Evolutionary conservation across 768 basidiomycete species (phyloP).

Genomic region (Clitopilus passeckerianus): DNA sequence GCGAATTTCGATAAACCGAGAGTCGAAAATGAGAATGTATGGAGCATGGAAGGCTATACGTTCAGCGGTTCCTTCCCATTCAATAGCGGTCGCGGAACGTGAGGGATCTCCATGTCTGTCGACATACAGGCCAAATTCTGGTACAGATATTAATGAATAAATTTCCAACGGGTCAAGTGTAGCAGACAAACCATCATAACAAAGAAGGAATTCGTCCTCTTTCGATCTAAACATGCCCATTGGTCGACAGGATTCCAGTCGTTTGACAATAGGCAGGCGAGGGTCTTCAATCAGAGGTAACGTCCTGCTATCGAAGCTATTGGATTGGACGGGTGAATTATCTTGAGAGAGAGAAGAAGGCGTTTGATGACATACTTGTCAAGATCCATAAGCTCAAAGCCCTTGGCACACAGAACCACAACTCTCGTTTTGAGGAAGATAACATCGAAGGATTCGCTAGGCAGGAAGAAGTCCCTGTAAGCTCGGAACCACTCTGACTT

Average conservation of each 20-base stretch:
- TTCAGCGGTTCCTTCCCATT: slow-evolving; percentile 94
- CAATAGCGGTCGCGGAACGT: slow-evolving; percentile 69
- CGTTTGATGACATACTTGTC: slow-evolving; percentile 62
- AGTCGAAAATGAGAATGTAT: slow-evolving; percentile 86
- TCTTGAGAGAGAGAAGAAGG: background rate
- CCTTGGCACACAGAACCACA: slow-evolving; percentile 88
- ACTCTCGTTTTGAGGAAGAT: slow-evolving; percentile 93
- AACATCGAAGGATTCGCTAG: slow-evolving; percentile 85
- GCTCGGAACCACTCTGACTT: slow-evolving; percentile 94
- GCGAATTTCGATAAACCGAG: slow-evolving; percentile 89
- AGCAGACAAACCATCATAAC: slow-evolving; percentile 81
- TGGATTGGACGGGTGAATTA: background rate
- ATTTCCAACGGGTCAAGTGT: background rate
- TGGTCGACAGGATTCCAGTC: slow-evolving; percentile 82
- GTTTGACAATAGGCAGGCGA: slow-evolving; percentile 68
- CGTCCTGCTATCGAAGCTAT: slow-evolving; percentile 81
- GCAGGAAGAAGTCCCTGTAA: slow-evolving; percentile 92
- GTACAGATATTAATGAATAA: slow-evolving; percentile 3
- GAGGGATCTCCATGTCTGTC: slow-evolving; percentile 91
- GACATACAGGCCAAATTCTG: slow-evolving; percentile 93
- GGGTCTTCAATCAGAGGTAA: slow-evolving; percentile 77
- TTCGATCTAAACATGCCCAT: slow-evolving; percentile 93
- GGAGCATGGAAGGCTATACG: slow-evolving; percentile 89
- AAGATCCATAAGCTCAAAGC: slow-evolving; percentile 97
- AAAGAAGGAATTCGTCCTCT: slow-evolving; percentile 90